A percentile compares a stretch with the other conserved stretches of the same genome.
Evolutionary conservation across 164 flowering plant genomes (phyloP).

Genomic region (Chimonanthus salicifolius): DNA sequence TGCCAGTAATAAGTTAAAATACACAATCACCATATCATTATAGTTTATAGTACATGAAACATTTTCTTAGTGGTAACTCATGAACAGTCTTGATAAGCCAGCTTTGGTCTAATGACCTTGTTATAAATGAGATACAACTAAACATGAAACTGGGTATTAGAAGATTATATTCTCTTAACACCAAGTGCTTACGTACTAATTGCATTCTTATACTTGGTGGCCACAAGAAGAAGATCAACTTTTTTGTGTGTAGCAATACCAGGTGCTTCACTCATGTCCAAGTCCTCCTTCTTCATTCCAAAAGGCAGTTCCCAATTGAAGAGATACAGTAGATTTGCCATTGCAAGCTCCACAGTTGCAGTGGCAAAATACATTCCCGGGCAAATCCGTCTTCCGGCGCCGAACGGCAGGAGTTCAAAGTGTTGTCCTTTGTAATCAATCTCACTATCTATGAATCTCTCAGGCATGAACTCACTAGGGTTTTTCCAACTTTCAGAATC

Average conservation of each 20-base stretch:
- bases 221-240: neutral
- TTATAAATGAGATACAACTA: no score
- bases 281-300: neutral
- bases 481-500: conserved; percentile 3
- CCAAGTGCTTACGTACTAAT: no score
- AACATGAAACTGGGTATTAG: no score
- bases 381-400: neutral
- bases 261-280: conserved; percentile 3
- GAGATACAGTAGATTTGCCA: conserved; percentile 3
- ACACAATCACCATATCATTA: no score
- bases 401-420: conserved; percentile 2
- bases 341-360: neutral
- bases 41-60: no score
- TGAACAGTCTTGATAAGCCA: no score
- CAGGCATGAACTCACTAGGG: conserved; percentile 1
- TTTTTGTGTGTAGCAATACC: neutral
- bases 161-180: no score
- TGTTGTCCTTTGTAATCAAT: conserved; percentile 3
- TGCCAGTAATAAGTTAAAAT: no score
- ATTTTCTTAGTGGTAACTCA: no score
- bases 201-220: neutral
- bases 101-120: no score
- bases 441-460: neutral
- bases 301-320: conserved; percentile 5
- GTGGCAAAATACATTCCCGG: neutral